Evolutionary conservation across 1,284 basidiomycete genomes (phyloP).

Genomic region (Boletus semigastroideus): DNA sequence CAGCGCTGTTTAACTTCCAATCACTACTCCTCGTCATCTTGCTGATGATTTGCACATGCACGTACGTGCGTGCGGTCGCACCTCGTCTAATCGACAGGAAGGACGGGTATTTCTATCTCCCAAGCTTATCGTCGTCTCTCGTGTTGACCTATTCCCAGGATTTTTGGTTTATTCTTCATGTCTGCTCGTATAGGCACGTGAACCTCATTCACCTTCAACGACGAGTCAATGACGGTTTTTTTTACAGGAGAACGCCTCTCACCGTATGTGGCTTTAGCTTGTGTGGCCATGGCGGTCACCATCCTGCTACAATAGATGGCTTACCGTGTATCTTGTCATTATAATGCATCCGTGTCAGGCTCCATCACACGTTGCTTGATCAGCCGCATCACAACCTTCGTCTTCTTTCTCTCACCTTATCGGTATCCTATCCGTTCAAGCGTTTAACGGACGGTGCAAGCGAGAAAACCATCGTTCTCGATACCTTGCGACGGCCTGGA

Average conservation of each 20-base stretch:
- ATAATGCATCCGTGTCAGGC: not conserved
- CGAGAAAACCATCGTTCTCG: too few species aligned
- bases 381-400: not conserved
- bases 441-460: too few species aligned
- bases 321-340: conserved; percentile 5
- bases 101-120: conserved; percentile 68
- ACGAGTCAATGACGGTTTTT: not conserved
- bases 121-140: not conserved
- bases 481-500: too few species aligned
- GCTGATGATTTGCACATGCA: conserved; percentile 95
- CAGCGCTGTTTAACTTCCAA: conserved; percentile 97
- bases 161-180: conserved; percentile 91
- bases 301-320: conserved; percentile 45
- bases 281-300: conserved; percentile 76
- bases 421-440: too few species aligned
- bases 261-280: conserved; percentile 81
- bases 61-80: conserved; percentile 88
- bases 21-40: conserved; percentile 92
- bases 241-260: conserved; percentile 73
- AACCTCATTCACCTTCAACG: not conserved
- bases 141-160: conserved; percentile 45
- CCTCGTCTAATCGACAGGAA: conserved; percentile 92
- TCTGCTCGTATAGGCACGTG: conserved; percentile 84
- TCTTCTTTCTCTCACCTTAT: not conserved
- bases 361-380: not conserved